Evolutionary conservation across 768 basidiomycete genomes (phyloP), one percentile per base, ranked within the genome.

Genomic region (Tylopilus cervinicoccineus): DNA sequence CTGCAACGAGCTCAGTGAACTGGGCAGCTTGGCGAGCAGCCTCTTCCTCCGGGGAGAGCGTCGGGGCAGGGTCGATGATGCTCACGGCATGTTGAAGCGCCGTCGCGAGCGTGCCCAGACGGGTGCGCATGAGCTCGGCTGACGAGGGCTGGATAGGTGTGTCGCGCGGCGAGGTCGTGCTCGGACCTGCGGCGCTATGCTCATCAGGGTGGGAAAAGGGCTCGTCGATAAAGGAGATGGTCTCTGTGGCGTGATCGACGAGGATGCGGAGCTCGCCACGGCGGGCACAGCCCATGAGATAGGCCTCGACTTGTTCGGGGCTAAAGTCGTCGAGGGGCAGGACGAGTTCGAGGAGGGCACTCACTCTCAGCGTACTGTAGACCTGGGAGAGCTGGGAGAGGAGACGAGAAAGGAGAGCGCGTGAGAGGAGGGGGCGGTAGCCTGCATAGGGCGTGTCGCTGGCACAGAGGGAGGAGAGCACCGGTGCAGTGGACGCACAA

Each of bases 331-430:
- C 79, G 17, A 91, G 73, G 34, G 95, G 93, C 1, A 79, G 76
- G 40, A 89, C 86, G 47, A 99, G 83, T 17, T 81, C 74, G 38
- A 91, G 76, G 37, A 97, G 75, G 57, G 85, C 84, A 50, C 75
- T 72, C 50, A 97, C 80, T 55, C 82, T 84, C 72, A 97, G 83
- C 12, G 86, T 83, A 24, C 84, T 86, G 70, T 97, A 99, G 13
- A 97, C 86, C 66, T 96, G 88, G 1, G 91, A 86, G 31, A 99
- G 84, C 64, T 95, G 91, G 23, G 84, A 83, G 56, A 98, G 81
- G 6, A 97, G 78, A 26, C 93, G 87, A 4, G 93, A 92, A 53
- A 97, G 84, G 16, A 96, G 78, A 37, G 95, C 94, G 47, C 88
- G 88, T 56, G 90, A 85, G 51, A 98, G 80, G 49, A 93, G 87